Evolutionary conservation across 345 rosid genomes (phyloP).

Genomic region (Euphorbia pulcherrima): DNA sequence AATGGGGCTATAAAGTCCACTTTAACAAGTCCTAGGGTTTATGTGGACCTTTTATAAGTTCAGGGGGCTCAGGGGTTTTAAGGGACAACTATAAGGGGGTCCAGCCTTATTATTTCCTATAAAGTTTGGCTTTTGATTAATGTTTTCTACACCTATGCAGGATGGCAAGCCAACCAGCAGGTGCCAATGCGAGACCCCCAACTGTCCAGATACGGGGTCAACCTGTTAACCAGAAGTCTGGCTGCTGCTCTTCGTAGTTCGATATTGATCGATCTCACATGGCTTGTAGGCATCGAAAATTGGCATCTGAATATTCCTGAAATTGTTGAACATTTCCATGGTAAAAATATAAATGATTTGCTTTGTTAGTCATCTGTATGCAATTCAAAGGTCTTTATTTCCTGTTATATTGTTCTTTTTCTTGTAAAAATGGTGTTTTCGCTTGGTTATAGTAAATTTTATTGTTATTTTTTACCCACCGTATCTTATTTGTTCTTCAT

Average conservation of each 20-base stretch:
- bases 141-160: slow-evolving; percentile 33
- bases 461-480: neutral
- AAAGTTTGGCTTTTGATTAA: neutral
- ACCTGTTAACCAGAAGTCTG: slow-evolving; percentile 84
- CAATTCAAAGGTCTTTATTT: slow-evolving; percentile 6
- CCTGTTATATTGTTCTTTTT: neutral
- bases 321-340: slow-evolving; percentile 7
- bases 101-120: no score
- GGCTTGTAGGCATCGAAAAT: neutral
- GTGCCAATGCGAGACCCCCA: slow-evolving; percentile 67
- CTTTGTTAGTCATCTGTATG: slow-evolving; percentile 6
- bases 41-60: no score
- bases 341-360: slow-evolving; percentile 7
- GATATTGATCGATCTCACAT: neutral
- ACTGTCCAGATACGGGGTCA: slow-evolving; percentile 94
- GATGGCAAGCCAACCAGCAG: slow-evolving; percentile 94
- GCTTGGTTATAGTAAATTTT: slow-evolving; percentile 11
- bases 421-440: slow-evolving; percentile 15
- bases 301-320: slow-evolving; percentile 12
- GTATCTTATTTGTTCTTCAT: neutral
- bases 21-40: no score
- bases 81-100: no score
- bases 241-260: slow-evolving; percentile 82
- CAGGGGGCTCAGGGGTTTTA: no score
- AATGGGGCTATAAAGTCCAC: no score